Base-by-base conservation (phyloP, 441 rosid species). In the Populus hybrid region DNA sequence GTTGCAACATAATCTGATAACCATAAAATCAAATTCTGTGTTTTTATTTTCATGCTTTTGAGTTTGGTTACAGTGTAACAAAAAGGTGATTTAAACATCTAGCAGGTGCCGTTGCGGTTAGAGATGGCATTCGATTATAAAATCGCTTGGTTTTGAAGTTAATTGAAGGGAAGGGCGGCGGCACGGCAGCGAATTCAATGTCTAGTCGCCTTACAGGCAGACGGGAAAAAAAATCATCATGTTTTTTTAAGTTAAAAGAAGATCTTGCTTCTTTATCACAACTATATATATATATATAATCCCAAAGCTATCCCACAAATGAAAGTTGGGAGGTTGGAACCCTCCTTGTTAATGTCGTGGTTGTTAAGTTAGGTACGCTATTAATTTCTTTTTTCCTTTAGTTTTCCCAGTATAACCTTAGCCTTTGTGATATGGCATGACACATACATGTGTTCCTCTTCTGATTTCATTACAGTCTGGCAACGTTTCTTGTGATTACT, bases 201-300 rank as follows among this genome's bases (percentile, higher is more conserved):
- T 75, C 73, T 72, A 64, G 70, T 78, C 78, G 6, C 72, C 71
- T 34, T 64, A 24, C 63, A 71, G n/a, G 57, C 26, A 35, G 32
- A 11, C n/a, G 4, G 4, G 2, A 40, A 3, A 11, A 67, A 11
- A 61, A 72, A 71, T 67, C 76, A 83, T 87, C 81, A 81, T 87
- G n/a, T 57, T 79, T 75, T 23, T 73, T 20, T 65, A 61, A 32
- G 71, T 50, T 30, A 50, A 65, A 70, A 54, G 69, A 9, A 54
- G 69, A 9, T 79, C 63, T 88, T 88, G 88, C 91, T 86, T 88
- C 81, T 82, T 83, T 75, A 74, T 76, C 82, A 88, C 89, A 79
- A 67, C 84, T 83, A 76, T 76, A 21, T 64, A 40, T 16, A 24
- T 21, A 63, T 38, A 10, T 14, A 21, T 59, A 24, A 61, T n/a